Conservation (phyloP, 495 filamentous ascomycete genomes). For the Neurospora discreta region DNA sequence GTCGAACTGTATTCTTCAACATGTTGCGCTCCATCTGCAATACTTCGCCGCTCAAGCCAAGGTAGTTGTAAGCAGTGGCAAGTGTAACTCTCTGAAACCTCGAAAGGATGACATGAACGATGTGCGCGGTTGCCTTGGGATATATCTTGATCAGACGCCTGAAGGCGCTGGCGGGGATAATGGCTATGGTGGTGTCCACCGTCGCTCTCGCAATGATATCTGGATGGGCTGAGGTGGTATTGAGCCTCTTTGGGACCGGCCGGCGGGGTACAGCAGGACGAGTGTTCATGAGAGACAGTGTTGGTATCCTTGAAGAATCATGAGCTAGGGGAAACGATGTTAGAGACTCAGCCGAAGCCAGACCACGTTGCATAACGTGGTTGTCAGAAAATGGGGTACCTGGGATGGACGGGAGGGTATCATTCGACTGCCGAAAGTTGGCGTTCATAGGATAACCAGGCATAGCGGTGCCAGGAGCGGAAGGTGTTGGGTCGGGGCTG, state of each 20-base stretch:
- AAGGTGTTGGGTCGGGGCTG: constrained; percentile 15
- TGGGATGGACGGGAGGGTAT: constrained; percentile 20
- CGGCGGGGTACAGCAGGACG: constrained; percentile 13
- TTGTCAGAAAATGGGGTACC: constrained; percentile 28
- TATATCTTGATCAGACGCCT: constrained; percentile 88
- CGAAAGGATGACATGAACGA: constrained; percentile 93
- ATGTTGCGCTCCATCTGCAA: constrained; percentile 83
- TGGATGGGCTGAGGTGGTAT: constrained; percentile 74
- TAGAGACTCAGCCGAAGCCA: constrained; percentile 15
- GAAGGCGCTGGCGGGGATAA: constrained; percentile 94
- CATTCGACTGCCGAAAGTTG: constrained; percentile 33
- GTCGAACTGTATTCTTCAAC: constrained; percentile 81
- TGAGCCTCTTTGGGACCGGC: constrained; percentile 32
- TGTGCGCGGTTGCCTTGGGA: constrained; percentile 91
- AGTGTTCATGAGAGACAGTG: constrained; percentile 54
- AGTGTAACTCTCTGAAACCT: constrained; percentile 91
- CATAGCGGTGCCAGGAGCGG: constrained; percentile 8
- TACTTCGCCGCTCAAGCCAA: constrained; percentile 84
- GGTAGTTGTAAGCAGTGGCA: constrained; percentile 83
- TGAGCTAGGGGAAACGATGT: constrained; percentile 11
- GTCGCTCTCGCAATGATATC: constrained; percentile 96
- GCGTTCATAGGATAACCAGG: constrained; percentile 33
- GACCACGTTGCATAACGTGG: constrained; percentile 5
- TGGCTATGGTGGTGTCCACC: constrained; percentile 94
- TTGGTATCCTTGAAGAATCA: constrained; percentile 46